Base-by-base conservation (phyloP, 164 flowering plant species). In the Tetrastigma voinierianum region DNA sequence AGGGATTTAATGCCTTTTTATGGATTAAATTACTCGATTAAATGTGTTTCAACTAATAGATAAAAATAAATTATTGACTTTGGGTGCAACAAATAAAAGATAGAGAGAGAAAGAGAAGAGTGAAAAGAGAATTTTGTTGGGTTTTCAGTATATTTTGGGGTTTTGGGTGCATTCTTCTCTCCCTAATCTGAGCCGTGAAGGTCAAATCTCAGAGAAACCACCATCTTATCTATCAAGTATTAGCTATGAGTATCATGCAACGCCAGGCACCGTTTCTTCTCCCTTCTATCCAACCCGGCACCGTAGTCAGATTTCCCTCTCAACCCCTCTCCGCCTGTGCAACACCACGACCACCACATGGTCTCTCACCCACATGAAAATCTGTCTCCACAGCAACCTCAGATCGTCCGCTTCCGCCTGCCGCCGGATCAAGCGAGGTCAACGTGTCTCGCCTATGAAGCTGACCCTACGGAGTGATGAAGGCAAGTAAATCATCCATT, bases 51-150 rank as follows among this genome's bases (percentile, higher is more conserved):
- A n/a, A n/a, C n/a, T n/a, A n/a, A n/a, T n/a, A n/a, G n/a, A n/a
- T n/a, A n/a, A n/a, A n/a, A n/a, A n/a, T n/a, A n/a, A n/a, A n/a
- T n/a, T n/a, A n/a, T n/a, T n/a, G n/a, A n/a, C n/a, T n/a, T n/a
- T n/a, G n/a, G 85, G 85, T 78, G 85, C 85, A 82, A 77, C 83
- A 77, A 79, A 72, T 77, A 74, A 82, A 80, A 82, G 80, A 60
- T 70, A 73, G 79, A 72, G 81, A 77, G 85, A 81, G 85, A 76
- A 51, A 59, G 52, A 48, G 62, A 54, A 46, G 24, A 21, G 21
- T 32, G 21, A 57, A 40, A 43, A 53, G 19, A 56, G 15, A 19
- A 40, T 21, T 51, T 46, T 54, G 57, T 67, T 59, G 53, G 67
- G 54, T 24, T 71, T 67, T 60, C 65, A 46, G 65, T 45, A 3